These are phyloP conservation scores for Backusella liffmaniae DNA, from an alignment of 192 early-diverging fungal genomes.

Conservation along the genomic window DNA sequence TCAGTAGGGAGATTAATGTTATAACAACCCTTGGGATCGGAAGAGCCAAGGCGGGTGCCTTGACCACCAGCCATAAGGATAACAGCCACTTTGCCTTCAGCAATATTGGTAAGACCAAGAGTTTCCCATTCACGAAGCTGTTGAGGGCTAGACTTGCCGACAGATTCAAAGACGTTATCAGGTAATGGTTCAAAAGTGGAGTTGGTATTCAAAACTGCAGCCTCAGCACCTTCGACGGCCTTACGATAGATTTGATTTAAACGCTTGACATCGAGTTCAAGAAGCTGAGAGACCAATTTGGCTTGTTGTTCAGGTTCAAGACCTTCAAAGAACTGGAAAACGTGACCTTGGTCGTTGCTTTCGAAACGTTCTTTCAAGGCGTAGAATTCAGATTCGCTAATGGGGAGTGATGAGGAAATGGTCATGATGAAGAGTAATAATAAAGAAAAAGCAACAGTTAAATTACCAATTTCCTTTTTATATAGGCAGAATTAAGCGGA, in stretches of 20 bases:
- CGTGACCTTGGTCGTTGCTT: slow-evolving; percentile 81
- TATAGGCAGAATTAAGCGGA: neutral
- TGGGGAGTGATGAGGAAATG: slow-evolving; percentile 13
- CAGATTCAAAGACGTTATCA: slow-evolving; percentile 63
- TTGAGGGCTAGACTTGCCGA: slow-evolving; percentile 47
- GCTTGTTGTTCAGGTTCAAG: slow-evolving; percentile 59
- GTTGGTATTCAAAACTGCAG: slow-evolving; percentile 36
- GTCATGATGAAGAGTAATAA: slow-evolving; percentile 21
- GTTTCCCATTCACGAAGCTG: slow-evolving; percentile 68
- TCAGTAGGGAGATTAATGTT: slow-evolving; percentile 87
- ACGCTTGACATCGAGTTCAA: slow-evolving; percentile 72
- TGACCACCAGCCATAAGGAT: slow-evolving; percentile 93
- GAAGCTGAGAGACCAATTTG: slow-evolving; percentile 64
- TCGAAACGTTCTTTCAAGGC: slow-evolving; percentile 62
- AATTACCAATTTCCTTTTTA: neutral
- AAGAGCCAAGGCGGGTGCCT: slow-evolving; percentile 80
- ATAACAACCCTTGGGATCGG: slow-evolving; percentile 92
- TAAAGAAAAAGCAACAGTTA: slow-evolving; percentile 7
- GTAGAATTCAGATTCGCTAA: slow-evolving; percentile 35
- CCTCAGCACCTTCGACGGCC: slow-evolving; percentile 57
- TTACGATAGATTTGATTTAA: slow-evolving; percentile 82
- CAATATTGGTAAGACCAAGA: slow-evolving; percentile 77
- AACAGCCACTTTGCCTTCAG: slow-evolving; percentile 87
- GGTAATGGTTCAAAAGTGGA: slow-evolving; percentile 73
- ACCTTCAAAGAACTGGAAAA: slow-evolving; percentile 79